Base-by-base conservation (phyloP, 257 asterid species). In the Rauvolfia tetraphylla region DNA sequence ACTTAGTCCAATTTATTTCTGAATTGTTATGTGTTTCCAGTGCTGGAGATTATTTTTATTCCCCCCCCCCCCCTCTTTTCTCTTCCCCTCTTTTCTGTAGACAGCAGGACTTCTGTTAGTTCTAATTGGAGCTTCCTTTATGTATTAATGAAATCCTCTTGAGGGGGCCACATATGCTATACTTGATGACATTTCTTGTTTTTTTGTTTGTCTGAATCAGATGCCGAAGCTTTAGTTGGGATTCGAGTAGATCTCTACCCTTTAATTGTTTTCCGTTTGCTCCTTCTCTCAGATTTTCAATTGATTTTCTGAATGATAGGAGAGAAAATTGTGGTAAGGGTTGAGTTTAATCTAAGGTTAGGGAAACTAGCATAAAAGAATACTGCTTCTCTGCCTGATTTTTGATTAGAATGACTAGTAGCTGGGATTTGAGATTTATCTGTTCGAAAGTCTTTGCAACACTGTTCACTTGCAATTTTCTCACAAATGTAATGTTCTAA, bases 221-320 rank as follows among this genome's bases (percentile, higher is more conserved):
- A 61, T 29, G 44, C 22, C 9, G 51, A 67, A 67, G 72, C 49
- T 67, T 36, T 67, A 36, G 72, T 67, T 67, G 11, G 72, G 18
- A 38, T 67, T 39, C 23, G 51, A 66, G 72, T 33, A 38, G 22
- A 25, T 6, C 18, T 22, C 17, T 2, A 38, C 48, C n/a, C 18
- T 38, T 25, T 38, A 12, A 38, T 36, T 36, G 3, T 25, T 38
- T 38, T 66, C 31, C 31, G 2, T 38, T 22, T 67, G 9, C 38
- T 34, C 46, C 25, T 20, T 39, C 51, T 15, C 31, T 38, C 51
- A 22, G 31, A 23, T 67, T 67, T 10, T 7, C 17, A 27, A 61
- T 22, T 65, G 48, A 7, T 67, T 67, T 5, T 31, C 7, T 9
- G 12, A 38, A 27, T 61, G 20, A 13, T 20, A 61, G 68, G 68